Conservation (phyloP, 2,329 filamentous ascomycete genomes). For the Monosporascus sp. region DNA sequence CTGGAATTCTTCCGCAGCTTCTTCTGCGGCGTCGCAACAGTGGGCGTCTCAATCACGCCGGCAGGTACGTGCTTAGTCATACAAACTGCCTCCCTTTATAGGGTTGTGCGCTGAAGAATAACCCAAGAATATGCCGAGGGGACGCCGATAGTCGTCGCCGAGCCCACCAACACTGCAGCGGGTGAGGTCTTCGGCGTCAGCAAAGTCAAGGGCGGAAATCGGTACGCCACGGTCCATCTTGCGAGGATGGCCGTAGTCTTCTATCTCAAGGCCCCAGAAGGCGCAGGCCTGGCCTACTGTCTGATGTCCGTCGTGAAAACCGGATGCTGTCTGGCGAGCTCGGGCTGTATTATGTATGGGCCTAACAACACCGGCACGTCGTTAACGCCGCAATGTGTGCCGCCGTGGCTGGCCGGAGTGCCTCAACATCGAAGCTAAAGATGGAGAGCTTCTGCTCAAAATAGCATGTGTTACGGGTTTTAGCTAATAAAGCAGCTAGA, state of each 20-base stretch:
- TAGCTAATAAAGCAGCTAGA: too few species aligned
- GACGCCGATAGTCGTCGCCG: background rate
- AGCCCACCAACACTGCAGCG: background rate
- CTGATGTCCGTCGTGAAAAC: background rate
- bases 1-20: background rate
- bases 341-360: too few species aligned
- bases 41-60: background rate
- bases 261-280: background rate
- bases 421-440: too few species aligned
- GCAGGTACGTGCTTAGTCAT: background rate
- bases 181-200: background rate
- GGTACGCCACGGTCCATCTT: background rate
- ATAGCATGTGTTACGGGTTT: too few species aligned
- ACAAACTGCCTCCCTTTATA: background rate
- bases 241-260: background rate
- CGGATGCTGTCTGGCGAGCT: too few species aligned
- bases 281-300: background rate
- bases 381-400: too few species aligned
- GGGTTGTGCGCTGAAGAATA: background rate
- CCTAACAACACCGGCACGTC: too few species aligned
- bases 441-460: too few species aligned
- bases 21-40: background rate
- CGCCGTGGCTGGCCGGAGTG: too few species aligned
- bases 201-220: background rate
- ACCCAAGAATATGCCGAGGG: background rate